Evolutionary conservation across 805 yeast genomes (phyloP).

Genomic region (Candida maesae): DNA sequence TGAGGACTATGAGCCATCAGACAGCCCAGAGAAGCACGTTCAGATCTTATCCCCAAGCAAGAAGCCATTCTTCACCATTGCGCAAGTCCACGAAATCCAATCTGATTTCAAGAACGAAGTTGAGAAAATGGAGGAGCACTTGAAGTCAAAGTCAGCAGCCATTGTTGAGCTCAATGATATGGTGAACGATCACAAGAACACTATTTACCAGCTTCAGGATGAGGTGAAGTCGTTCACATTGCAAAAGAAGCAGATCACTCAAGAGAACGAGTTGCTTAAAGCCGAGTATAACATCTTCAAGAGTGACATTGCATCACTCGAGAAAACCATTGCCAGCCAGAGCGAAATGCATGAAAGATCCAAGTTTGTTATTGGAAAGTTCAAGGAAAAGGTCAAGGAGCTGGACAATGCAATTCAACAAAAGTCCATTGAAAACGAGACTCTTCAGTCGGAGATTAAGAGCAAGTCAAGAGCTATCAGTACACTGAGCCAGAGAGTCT

Average conservation of each 20-base stretch:
- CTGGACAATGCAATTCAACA: constrained; percentile 8
- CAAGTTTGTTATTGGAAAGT: constrained; percentile 18
- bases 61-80: constrained; percentile 27
- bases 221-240: constrained; percentile 16
- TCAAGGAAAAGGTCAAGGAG: constrained; percentile 20
- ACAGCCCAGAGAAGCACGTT: constrained; percentile 9
- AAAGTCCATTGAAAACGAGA: constrained; percentile 10
- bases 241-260: constrained; percentile 18
- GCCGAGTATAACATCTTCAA: constrained; percentile 21
- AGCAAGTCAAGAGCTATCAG: constrained; percentile 19
- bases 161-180: constrained; percentile 18
- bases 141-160: constrained; percentile 18
- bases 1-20: constrained; percentile 7
- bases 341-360: constrained; percentile 17
- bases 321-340: constrained; percentile 9
- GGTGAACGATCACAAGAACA: constrained; percentile 14
- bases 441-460: constrained; percentile 12
- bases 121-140: constrained; percentile 18
- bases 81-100: constrained; percentile 28
- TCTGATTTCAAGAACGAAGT: constrained; percentile 23
- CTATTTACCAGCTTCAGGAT: constrained; percentile 20
- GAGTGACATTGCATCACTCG: constrained; percentile 16
- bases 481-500: constrained; percentile 10
- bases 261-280: constrained; percentile 19
- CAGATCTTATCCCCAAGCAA: constrained; percentile 19